phyloP scores from a whole-genome alignment of 2,329 filamentous ascomycete genomes.

The Epichloe brachyelytri region DNA sequence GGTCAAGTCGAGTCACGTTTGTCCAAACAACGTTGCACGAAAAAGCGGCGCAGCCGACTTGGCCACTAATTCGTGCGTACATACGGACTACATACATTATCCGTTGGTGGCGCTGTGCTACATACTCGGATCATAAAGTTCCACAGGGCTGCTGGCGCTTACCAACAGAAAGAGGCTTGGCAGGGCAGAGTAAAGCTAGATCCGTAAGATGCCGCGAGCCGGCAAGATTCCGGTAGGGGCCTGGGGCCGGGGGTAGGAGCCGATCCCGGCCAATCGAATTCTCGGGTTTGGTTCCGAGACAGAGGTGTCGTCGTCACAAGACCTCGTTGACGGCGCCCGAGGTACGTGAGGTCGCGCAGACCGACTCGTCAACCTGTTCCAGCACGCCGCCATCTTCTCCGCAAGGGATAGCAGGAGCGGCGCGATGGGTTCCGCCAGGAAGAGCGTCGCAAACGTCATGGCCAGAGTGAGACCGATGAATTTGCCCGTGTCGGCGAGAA shows the following conservation, averaged over 20 bases:
- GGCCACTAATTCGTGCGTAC: too few species aligned
- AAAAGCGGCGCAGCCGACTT: too few species aligned
- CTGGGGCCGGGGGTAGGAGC: too few species aligned
- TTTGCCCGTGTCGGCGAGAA: conserved; percentile 7
- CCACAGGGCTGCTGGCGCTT: neutral
- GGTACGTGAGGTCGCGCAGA: neutral
- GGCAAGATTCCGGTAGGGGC: too few species aligned
- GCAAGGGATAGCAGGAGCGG: conserved; percentile 8
- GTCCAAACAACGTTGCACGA: too few species aligned
- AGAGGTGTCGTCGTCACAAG: neutral
- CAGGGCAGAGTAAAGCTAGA: neutral
- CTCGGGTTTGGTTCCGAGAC: neutral
- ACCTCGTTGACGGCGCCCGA: too few species aligned
- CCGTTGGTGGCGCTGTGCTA: too few species aligned
- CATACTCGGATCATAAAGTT: too few species aligned
- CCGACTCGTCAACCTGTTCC: neutral
- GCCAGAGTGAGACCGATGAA: conserved; percentile 10
- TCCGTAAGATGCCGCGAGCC: too few species aligned
- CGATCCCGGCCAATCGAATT: too few species aligned
- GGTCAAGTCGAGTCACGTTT: too few species aligned
- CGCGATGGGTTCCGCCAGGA: conserved; percentile 10
- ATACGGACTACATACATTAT: too few species aligned
- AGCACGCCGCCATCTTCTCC: conserved; percentile 3
- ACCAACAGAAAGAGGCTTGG: neutral
- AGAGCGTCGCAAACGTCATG: conserved; percentile 11